Percentiles rank a stretch among this genome's conserved stretches.
phyloP scores from a whole-genome alignment of 129 eudicot species.

The Gnaphalium uliginosum region DNA sequence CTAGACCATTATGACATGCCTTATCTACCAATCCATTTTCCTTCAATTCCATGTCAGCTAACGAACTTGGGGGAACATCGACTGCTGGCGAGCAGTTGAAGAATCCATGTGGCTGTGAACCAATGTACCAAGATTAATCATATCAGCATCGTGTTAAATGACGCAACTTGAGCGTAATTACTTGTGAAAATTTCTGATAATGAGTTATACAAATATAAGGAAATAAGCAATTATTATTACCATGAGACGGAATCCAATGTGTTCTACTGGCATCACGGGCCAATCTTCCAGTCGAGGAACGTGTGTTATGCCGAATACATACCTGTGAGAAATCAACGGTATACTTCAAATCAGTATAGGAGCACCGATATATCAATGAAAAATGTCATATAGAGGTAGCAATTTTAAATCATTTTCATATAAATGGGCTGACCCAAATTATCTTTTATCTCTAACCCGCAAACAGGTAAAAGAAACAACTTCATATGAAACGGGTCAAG shows the following conservation, averaged over 20 bases:
- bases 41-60: constrained; percentile 46
- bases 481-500: neutral
- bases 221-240: constrained; percentile 33
- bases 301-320: constrained; percentile 74
- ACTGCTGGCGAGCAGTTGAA: constrained; percentile 72
- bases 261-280: constrained; percentile 85
- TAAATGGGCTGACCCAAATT: neutral
- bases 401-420: neutral
- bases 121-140: constrained; percentile 13
- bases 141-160: neutral
- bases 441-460: neutral
- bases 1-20: constrained; percentile 45
- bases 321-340: constrained; percentile 40
- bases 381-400: neutral
- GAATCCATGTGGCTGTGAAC: constrained; percentile 71
- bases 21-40: constrained; percentile 55
- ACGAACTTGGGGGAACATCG: constrained; percentile 62
- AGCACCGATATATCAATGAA: neutral
- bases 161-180: neutral
- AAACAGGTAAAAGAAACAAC: neutral
- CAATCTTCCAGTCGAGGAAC: constrained; percentile 76
- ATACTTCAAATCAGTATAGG: neutral
- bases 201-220: neutral
- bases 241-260: constrained; percentile 66
- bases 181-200: neutral